Conservation (phyloP, 2,329 filamentous ascomycete genomes). For the Orbilia blumenaviensis region DNA sequence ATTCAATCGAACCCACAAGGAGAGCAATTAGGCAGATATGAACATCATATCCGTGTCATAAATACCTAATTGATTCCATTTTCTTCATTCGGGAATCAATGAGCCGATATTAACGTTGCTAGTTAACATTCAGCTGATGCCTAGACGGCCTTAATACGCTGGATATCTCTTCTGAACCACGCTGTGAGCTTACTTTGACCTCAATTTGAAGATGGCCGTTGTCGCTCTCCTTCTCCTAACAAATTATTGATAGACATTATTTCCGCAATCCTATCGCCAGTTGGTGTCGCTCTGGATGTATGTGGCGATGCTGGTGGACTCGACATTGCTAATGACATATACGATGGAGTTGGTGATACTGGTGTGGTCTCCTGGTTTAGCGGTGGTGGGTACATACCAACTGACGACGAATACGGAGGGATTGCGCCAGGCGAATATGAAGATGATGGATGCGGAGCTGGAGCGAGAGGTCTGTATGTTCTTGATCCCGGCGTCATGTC, state of each 20-base stretch:
- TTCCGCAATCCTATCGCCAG: constrained; percentile 38
- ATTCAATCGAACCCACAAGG: neutral
- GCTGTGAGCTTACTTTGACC: neutral
- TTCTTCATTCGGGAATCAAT: neutral
- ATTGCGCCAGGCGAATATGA: constrained; percentile 26
- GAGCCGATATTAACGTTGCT: neutral
- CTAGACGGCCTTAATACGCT: neutral
- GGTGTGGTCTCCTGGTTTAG: constrained; percentile 10
- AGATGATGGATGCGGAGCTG: constrained; percentile 39
- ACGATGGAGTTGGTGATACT: constrained; percentile 44
- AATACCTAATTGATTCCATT: neutral
- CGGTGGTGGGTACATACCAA: constrained; percentile 31
- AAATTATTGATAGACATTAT: constrained; percentile 53
- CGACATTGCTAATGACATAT: constrained; percentile 51
- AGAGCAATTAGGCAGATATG: neutral
- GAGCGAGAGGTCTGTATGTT: constrained; percentile 42
- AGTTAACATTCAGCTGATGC: neutral
- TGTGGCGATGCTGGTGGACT: constrained; percentile 43
- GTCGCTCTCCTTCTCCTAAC: constrained; percentile 35
- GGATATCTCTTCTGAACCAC: no score
- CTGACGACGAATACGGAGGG: constrained; percentile 20
- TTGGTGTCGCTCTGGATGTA: constrained; percentile 13
- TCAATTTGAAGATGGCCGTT: constrained; percentile 46
- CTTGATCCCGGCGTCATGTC: constrained; percentile 21
- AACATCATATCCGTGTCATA: neutral